Base-by-base conservation (phyloP, 106 monocot species). In the Acorus calamus region DNA sequence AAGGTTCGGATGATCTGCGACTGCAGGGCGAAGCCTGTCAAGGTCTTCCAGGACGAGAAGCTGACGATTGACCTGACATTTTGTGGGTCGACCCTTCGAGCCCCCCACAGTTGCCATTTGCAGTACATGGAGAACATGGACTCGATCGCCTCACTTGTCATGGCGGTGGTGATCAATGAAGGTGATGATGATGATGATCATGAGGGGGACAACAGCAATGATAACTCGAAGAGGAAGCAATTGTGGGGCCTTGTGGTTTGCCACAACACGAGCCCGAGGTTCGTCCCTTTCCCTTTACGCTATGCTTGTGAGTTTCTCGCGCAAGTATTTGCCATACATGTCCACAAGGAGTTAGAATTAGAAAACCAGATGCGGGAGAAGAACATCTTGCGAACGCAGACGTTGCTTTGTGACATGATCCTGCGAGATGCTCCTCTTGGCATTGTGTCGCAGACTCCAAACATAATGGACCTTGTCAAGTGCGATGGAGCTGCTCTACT, bases 51-150 rank as follows among this genome's bases (percentile, higher is more conserved):
- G 55, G 90, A 87, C 11, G 96, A 91, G 56, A 76, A 69, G 47
- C 76, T 90, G 13, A 57, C 79, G 12, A 49, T 78, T 4, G 84
- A 91, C 44, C 71, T 98, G 48, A 80, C 74, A 28, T 91, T 98
- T 13, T 98, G 96, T 3, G 96, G 96, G 4, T 91, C 91, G 8
- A 98, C 91, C 0, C 77, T 96, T 3, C 57, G 96, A 51, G 82
- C 91, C 5, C 80, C 96, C 0, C 96, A 98, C 44, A 84, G 80
- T 42, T 98, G 96, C 58, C 96, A 98, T 55, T 44, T 81, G 55
- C 91, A 91, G 70, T 98, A 98, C 50, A 98, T 98, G 96, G 80
- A 82, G 69, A 98, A 91, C 65, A 98, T 98, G 96, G 85, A 88
- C 42, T 91, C 91, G 8, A 83, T 91, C 42, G 91, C 96, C 7